Evolutionary conservation across 2,329 filamentous ascomycete species (phyloP), one percentile per base, ranked within the genome.

Genomic region (Colletotrichum eleusines): DNA sequence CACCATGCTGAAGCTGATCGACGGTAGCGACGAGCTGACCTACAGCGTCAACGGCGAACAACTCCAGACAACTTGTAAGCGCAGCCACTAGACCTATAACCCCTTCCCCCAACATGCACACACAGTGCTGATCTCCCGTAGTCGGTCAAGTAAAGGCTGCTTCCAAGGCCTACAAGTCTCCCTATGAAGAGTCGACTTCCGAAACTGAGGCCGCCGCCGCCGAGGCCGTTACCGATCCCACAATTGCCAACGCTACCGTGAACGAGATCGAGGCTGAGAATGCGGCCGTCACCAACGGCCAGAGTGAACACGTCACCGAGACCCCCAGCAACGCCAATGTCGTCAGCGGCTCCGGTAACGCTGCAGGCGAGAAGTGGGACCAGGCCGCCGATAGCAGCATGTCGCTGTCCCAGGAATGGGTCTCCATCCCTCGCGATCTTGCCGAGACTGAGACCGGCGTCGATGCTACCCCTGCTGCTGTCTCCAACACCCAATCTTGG

Each of bases 1-100:
- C 64, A 89, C 92, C 67, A 94, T 94, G 82, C 81, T 93, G 77
- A 94, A 93, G 84, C 85, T 97, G 69, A 92, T 94, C 66, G 86
- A 93, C 69, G 93, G 92, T 42, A 86, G 89, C 33, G 85, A 90
- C 18, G 92, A 95, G 74, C 84, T 84, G 70, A 89, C 93, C 2
- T 81, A 84, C 73, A 91, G 88, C 74, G 91, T 92, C 35, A 84
- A 86, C 61, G 90, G 91, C 66, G 88, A 91, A 42, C 79, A 86
- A 72, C 86, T 94, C 31, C 82, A 89, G 74, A 90, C 93, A 33
- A 93, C 91, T 48, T 96, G 93, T 95, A 84, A 80, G 91, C 84
- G 70, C 69, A 4, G 8, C 11, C 16, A 42, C 7, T 12, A n/a
- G 8, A 38, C 1, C 6, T 8, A 42, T 55, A 16, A 8, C 9